Conservation (phyloP, 176 grass and related monocot species). For the Carex littledalei region DNA sequence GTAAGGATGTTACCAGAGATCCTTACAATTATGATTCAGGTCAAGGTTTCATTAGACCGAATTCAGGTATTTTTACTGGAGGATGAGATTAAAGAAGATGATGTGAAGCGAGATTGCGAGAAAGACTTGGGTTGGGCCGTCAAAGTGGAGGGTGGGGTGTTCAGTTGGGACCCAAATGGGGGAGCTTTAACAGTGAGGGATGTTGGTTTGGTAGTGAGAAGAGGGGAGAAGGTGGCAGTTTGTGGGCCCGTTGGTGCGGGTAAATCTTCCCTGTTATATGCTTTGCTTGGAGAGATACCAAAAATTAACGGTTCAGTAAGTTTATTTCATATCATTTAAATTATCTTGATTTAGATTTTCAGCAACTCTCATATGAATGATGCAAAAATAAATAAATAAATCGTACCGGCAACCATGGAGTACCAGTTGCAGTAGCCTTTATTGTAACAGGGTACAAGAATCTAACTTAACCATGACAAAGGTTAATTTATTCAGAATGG, state of each 20-base stretch:
- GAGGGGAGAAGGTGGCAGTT: constrained; percentile 67
- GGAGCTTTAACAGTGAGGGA: constrained; percentile 41
- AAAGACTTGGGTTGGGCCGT: constrained; percentile 32
- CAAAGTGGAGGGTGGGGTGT: constrained; percentile 41
- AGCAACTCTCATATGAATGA: background rate
- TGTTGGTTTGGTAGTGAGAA: constrained; percentile 37
- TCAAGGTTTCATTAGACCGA: constrained; percentile 77
- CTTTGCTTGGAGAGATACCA: constrained; percentile 86
- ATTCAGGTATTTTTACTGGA: constrained; percentile 67
- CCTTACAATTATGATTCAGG: constrained; percentile 77
- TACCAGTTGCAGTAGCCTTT: background rate
- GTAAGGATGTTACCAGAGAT: constrained; percentile 77
- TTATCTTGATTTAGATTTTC: constrained; percentile 6
- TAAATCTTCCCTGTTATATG: constrained; percentile 72
- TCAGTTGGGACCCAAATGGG: constrained; percentile 52
- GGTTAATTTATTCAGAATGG: background rate
- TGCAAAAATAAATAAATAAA: background rate
- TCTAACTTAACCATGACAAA: background rate
- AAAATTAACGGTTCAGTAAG: constrained; percentile 70
- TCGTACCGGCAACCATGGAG: background rate
- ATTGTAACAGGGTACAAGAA: background rate
- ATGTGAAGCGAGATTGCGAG: constrained; percentile 30
- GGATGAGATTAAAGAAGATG: constrained; percentile 71
- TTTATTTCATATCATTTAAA: constrained; percentile 10
- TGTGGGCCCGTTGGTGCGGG: constrained; percentile 84